Base-by-base conservation (phyloP, 164 flowering plant species). In the Macadamia integrifolia region DNA sequence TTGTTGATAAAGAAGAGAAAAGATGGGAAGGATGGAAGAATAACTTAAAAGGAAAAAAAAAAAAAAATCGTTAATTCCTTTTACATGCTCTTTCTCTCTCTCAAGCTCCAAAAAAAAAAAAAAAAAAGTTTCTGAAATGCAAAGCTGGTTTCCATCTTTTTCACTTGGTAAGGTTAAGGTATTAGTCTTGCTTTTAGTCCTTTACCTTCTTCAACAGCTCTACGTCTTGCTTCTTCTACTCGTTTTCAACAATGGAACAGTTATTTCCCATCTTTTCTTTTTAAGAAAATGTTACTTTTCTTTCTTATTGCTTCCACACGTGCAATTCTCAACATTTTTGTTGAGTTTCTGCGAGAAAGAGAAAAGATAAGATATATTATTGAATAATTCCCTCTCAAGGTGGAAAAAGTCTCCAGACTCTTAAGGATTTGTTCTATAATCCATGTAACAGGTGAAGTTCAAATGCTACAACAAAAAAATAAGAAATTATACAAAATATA, bases 301-400 rank as follows among this genome's bases (percentile, higher is more conserved):
- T 49, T 56, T 60, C 69, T 80, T 23, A 23, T 23, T 85, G 81
- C 86, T 78, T 66, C 92, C 88, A 69, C 92, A 87, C 1, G 72
- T 81, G 75, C 92, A 87, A 66, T 66, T 76, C 31, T 85, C 82
- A 40, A 84, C 77, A 29, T 85, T 85, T n/a, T 74, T 74, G 66
- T 83, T 83, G 15, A 87, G 88, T 52, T 81, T 80, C 92, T 87
- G 79, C 23, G 71, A 72, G 44, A 6, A 11, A 23, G 42, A 23
- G 42, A 61, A 49, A 9, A 17, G 3, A 7, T 3, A 18, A 35
- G 40, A 35, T 2, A 35, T 35, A 35, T 35, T 5, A 35, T 35
- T 35, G 40, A 35, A 35, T 5, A 35, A 5, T 35, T 35, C 40
- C 40, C 5, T 35, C 40, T 5, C 40, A 35, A 35, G 40, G 40